Evolutionary conservation across 2,329 filamentous ascomycete genomes (phyloP).

Genomic region (Ophiocordyceps sinensis): DNA sequence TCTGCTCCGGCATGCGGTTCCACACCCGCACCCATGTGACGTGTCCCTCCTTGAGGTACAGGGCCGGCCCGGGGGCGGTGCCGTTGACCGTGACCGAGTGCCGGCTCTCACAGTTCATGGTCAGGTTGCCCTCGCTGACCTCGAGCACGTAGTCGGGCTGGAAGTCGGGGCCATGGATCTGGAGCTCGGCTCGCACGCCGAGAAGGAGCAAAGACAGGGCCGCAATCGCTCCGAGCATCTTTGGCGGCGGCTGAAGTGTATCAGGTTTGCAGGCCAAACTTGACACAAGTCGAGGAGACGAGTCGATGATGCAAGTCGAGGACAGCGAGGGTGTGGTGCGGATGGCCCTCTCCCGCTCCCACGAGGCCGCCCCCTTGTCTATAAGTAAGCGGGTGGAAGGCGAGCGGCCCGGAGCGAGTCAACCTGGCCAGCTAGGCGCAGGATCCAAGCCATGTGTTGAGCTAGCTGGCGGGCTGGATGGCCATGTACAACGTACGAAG

Average conservation of each 20-base stretch:
- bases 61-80: slow-evolving; percentile 32
- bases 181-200: neutral
- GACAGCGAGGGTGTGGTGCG: no score
- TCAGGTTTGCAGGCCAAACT: neutral
- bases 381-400: neutral
- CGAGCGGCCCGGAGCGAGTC: no score
- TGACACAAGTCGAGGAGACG: neutral
- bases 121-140: slow-evolving; percentile 17
- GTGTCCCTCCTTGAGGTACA: slow-evolving; percentile 31
- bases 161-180: slow-evolving; percentile 1
- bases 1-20: slow-evolving; percentile 36
- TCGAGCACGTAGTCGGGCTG: slow-evolving; percentile 4
- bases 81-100: slow-evolving; percentile 37
- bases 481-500: neutral
- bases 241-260: neutral
- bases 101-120: slow-evolving; percentile 29
- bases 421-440: no score
- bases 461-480: no score
- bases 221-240: neutral
- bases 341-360: no score
- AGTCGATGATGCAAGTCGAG: no score
- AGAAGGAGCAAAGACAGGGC: neutral
- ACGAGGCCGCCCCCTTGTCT: neutral
- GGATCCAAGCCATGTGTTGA: no score
- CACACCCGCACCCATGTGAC: slow-evolving; percentile 44